Evolutionary conservation across 768 basidiomycete genomes (phyloP), one percentile per base, ranked within the genome.

Genomic region (Obba rivulosa): DNA sequence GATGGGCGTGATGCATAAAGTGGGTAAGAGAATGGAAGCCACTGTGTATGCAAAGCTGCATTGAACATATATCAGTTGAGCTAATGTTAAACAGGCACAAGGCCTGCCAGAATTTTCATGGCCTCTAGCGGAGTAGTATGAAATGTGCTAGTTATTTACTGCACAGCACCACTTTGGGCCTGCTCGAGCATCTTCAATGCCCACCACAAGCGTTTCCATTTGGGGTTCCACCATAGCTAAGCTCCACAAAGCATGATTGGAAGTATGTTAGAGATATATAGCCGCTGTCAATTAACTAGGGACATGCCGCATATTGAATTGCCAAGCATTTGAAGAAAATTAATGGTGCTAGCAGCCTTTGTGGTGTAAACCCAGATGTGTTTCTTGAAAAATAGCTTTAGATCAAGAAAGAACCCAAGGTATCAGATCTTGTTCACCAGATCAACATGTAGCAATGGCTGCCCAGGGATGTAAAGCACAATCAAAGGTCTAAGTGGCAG

Each of bases 91-190:
- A 60, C 38, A 1, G 58, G 58, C 8, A 53, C 35, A 4, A 60
- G 25, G 3, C 53, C 58, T 1, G 56, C 58, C 11, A 54, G 34
- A 4, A 49, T 49, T 21, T 57, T 48, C 42, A 57, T 46, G 8
- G 52, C 55, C 0, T 50, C 48, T 4, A 51, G 38, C 4, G 58
- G 58, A 9, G 55, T 54, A 13, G 55, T 57, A 5, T 47, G 31
- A 31, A 59, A 59, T 3, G 43, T 43, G 13, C 58, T 51, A 0
- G 53, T 55, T 22, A 59, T 59, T 55, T 55, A 57, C 16, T 51
- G 24, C 7, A 46, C 46, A 1, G 55, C 57, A 5, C 45, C 23
- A 18, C 24, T 39, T 38, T 59, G 58, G 2, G 52, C 55, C n/a
- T 34, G 44, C 22, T 54, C 49, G 18, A 60, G 36, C 21, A 20